Evolutionary conservation across 345 rosid species (phyloP).

Genomic region (Atalantia buxifolia): DNA sequence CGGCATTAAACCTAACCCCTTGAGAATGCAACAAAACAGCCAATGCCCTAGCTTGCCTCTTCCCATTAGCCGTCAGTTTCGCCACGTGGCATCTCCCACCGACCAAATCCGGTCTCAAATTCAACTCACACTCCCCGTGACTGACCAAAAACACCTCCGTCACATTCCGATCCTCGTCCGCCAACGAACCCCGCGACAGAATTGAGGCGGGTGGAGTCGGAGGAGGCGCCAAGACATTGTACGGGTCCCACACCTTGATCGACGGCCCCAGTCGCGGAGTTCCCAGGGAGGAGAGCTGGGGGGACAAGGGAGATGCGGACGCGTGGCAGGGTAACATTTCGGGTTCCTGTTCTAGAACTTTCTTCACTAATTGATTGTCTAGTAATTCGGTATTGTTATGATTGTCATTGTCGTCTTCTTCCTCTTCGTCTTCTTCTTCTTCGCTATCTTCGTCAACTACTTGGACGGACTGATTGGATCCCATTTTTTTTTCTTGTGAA

Average conservation of each 20-base stretch:
- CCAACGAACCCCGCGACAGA: conserved; percentile 39
- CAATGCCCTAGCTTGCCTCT: conserved; percentile 91
- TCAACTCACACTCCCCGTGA: conserved; percentile 81
- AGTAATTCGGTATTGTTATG: conserved; percentile 27
- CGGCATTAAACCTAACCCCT: conserved; percentile 66
- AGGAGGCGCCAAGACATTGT: conserved; percentile 80
- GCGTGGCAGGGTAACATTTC: conserved; percentile 91
- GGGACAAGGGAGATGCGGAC: conserved; percentile 89
- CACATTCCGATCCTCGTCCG: conserved; percentile 37
- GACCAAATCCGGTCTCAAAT: conserved; percentile 67
- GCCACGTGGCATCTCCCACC: conserved; percentile 77
- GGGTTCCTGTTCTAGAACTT: conserved; percentile 84
- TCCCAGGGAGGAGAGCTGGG: conserved; percentile 83
- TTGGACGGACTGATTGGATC: conserved; percentile 60
- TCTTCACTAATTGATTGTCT: conserved; percentile 52
- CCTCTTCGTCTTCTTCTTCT: conserved; percentile 50
- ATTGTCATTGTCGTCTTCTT: conserved; percentile 25
- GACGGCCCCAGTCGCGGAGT: conserved; percentile 90
- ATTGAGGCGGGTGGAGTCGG: conserved; percentile 52
- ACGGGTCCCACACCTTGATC: conserved; percentile 96
- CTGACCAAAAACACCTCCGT: conserved; percentile 69
- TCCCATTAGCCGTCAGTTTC: conserved; percentile 65
- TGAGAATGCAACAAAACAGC: conserved; percentile 80
- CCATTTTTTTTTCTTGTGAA: conserved; percentile 38
- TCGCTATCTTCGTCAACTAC: conserved; percentile 33